Conservation (phyloP, 495 filamentous ascomycete species). For the Neurospora africana region DNA sequence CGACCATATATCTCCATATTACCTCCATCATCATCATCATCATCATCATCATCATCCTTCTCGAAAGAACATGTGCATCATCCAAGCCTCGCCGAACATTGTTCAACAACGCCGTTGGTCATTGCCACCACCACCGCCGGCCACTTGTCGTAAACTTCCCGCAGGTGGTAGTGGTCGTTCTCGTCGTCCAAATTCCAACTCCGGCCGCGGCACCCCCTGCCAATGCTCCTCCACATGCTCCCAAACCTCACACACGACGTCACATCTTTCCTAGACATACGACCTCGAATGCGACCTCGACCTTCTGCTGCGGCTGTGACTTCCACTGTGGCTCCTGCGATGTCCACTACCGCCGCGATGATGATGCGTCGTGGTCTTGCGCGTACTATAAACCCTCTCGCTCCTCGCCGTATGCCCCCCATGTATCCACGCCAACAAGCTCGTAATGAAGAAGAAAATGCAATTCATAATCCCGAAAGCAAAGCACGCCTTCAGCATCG, state of each 20-base stretch:
- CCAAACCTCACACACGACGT: background rate
- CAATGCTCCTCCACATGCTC: background rate
- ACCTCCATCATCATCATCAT: background rate
- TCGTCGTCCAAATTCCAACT: background rate
- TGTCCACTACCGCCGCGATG: background rate
- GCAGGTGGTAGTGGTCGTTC: background rate
- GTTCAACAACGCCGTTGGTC: background rate
- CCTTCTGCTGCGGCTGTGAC: constrained; percentile 6
- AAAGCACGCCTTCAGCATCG: constrained; percentile 80
- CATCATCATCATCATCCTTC: background rate
- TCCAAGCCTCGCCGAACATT: background rate
- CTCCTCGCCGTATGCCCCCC: constrained; percentile 18
- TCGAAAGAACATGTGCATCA: background rate
- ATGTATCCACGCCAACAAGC: constrained; percentile 50
- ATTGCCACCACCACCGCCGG: background rate
- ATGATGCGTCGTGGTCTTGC: background rate
- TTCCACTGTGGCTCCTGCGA: constrained; percentile 4
- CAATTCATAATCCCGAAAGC: constrained; percentile 82
- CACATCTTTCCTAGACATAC: constrained; percentile 7
- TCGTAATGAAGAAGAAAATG: constrained; percentile 71
- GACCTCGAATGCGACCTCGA: constrained; percentile 9
- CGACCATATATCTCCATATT: background rate
- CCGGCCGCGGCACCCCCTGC: background rate
- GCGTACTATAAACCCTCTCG: constrained; percentile 5
- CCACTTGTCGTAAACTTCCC: background rate